Percentiles rank a stretch among this genome's conserved stretches.
These are phyloP conservation scores for Rubus idaeus DNA, from an alignment of 306 rosid species.

Conservation along the genomic window DNA sequence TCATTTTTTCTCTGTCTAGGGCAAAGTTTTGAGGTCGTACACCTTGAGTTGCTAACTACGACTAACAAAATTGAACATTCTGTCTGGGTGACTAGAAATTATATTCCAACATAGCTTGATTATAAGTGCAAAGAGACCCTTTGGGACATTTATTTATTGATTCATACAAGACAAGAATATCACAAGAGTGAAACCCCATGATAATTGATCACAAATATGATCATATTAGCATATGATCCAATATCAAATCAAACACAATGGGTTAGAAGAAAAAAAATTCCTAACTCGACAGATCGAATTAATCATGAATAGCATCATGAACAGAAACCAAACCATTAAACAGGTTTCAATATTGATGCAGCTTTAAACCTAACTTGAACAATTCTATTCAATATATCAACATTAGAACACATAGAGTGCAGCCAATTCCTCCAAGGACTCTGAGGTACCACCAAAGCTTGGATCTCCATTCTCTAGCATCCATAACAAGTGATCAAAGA, in stretches of 20 bases:
- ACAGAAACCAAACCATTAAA: not conserved
- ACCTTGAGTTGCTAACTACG: no score
- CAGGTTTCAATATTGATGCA: slow-evolving; percentile 3
- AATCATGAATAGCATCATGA: not conserved
- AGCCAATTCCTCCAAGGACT: slow-evolving; percentile 82
- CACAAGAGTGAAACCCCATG: not conserved
- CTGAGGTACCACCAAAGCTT: slow-evolving; percentile 44
- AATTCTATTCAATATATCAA: not conserved
- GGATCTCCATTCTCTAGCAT: slow-evolving; percentile 87
- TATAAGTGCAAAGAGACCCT: not conserved
- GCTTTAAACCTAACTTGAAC: not conserved
- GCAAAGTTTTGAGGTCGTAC: no score
- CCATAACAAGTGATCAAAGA: slow-evolving; percentile 90
- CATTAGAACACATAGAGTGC: slow-evolving; percentile 64
- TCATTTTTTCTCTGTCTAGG: no score
- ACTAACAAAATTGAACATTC: no score
- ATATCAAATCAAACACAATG: not conserved
- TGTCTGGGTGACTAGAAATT: no score
- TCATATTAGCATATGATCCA: not conserved
- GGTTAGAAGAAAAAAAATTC: not conserved
- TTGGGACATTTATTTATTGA: not conserved
- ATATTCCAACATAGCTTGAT: no score
- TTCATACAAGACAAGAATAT: not conserved
- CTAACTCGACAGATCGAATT: not conserved
- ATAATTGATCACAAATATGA: not conserved